A percentile compares a stretch with the other conserved stretches of the same genome.
Evolutionary conservation across 371 early-diverging fungal genomes (phyloP).

Genomic region (Dentiscutata heterogama): DNA sequence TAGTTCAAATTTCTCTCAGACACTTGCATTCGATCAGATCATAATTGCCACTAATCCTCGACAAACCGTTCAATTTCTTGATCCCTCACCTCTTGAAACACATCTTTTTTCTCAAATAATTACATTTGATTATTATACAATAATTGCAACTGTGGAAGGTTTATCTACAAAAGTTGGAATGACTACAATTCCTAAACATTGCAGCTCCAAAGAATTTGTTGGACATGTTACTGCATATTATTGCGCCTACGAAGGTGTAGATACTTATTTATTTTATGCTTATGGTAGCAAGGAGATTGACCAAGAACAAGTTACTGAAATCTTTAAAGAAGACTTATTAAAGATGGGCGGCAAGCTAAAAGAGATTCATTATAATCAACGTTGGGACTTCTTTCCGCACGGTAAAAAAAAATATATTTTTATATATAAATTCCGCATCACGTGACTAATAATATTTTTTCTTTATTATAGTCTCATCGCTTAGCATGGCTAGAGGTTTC

Average conservation of each 20-base stretch:
- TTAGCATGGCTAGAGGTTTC: constrained; percentile 28
- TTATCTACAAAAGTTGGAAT: constrained; percentile 26
- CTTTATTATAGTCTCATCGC: constrained; percentile 14
- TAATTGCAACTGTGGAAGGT: constrained; percentile 29
- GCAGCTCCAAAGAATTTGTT: constrained; percentile 19
- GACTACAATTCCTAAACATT: constrained; percentile 40
- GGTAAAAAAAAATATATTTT: not conserved
- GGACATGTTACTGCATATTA: constrained; percentile 33
- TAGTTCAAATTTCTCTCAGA: not conserved
- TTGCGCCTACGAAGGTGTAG: constrained; percentile 22
- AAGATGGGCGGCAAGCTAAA: constrained; percentile 28
- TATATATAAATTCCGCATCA: not conserved
- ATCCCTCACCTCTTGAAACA: not conserved
- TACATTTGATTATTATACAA: constrained; percentile 32
- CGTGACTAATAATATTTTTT: too few species aligned
- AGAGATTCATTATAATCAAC: constrained; percentile 37
- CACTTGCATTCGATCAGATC: constrained; percentile 20
- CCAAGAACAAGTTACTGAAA: constrained; percentile 27
- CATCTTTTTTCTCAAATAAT: not conserved
- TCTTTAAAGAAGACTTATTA: constrained; percentile 12
- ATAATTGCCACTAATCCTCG: constrained; percentile 40
- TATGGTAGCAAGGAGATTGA: constrained; percentile 12
- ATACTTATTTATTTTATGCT: constrained; percentile 31
- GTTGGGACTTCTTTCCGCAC: constrained; percentile 43
- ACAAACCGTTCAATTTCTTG: constrained; percentile 30